A percentile compares a stretch with the other conserved stretches of the same genome.
These are phyloP conservation scores for Prunus kanzakura DNA, from an alignment of 306 rosid genomes.

Conservation along the genomic window DNA sequence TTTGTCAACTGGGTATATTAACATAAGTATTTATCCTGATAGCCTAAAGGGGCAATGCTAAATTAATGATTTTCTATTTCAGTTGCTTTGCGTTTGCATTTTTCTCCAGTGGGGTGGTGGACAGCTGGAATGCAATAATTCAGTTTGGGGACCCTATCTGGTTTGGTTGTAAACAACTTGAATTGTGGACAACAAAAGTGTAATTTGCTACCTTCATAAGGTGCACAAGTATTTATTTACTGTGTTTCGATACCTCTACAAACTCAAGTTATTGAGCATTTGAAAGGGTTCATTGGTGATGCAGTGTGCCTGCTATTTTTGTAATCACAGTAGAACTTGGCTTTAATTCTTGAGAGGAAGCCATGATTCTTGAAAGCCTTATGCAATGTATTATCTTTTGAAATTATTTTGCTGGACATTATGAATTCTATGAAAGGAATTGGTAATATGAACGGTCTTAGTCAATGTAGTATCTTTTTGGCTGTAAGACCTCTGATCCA, in stretches of 20 bases:
- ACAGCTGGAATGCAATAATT: conserved; percentile 18
- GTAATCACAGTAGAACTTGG: neutral
- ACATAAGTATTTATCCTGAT: neutral
- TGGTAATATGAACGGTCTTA: neutral
- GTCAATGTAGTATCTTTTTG: neutral
- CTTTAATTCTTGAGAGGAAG: neutral
- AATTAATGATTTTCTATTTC: neutral
- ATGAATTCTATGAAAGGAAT: neutral
- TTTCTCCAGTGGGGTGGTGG: conserved; percentile 9
- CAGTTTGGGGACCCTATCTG: neutral
- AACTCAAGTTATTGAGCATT: neutral
- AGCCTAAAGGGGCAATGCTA: neutral
- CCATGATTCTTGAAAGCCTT: neutral
- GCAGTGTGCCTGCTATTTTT: neutral
- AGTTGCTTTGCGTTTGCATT: conserved; percentile 1
- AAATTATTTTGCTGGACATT: neutral
- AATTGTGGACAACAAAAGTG: neutral
- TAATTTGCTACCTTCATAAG: neutral
- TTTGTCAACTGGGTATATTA: neutral
- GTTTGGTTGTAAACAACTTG: conserved; percentile 1
- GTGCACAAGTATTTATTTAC: neutral
- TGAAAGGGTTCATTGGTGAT: neutral
- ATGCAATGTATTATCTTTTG: no score
- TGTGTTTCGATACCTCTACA: neutral
- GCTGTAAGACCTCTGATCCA: neutral